phyloP scores from a whole-genome alignment of 306 rosid genomes.

The Boehmeria nivea region DNA sequence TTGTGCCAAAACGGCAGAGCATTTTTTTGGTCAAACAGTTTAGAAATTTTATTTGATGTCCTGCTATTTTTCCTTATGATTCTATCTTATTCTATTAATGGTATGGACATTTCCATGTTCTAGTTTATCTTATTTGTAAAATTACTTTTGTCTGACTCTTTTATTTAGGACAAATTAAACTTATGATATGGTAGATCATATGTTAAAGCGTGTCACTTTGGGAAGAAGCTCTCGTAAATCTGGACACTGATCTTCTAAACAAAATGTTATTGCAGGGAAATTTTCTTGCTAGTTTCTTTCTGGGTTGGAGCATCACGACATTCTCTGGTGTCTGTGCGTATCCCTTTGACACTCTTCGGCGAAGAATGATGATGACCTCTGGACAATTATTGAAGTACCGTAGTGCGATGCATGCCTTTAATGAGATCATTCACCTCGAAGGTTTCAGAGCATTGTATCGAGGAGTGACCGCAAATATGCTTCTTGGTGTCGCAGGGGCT shows the following conservation, averaged over 20 bases:
- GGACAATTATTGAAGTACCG: conserved; percentile 70
- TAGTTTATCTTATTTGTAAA: too few relatives aligned
- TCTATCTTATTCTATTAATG: too few relatives aligned
- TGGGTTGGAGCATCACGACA: conserved; percentile 92
- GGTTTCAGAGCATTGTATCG: conserved; percentile 69
- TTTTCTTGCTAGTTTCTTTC: conserved; percentile 80
- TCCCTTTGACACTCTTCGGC: conserved; percentile 82
- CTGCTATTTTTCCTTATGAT: too few relatives aligned
- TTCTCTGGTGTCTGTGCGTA: conserved; percentile 83
- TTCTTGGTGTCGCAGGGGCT: conserved; percentile 91
- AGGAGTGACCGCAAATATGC: conserved; percentile 90
- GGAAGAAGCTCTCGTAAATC: not conserved
- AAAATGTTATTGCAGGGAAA: conserved; percentile 52
- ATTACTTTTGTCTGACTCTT: too few relatives aligned
- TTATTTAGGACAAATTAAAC: too few relatives aligned
- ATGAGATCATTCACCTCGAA: conserved; percentile 65
- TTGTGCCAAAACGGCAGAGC: too few relatives aligned
- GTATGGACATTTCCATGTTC: too few relatives aligned
- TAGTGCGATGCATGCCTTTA: conserved; percentile 61
- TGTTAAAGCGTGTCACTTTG: not conserved
- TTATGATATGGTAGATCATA: too few relatives aligned
- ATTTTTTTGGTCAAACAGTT: too few relatives aligned
- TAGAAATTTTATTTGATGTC: too few relatives aligned
- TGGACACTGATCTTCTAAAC: conserved; percentile 5
- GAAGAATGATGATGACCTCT: conserved; percentile 96